These are phyloP conservation scores for Didymella glomerata DNA, from an alignment of 2,329 filamentous ascomycete species.

Conservation along the genomic window DNA sequence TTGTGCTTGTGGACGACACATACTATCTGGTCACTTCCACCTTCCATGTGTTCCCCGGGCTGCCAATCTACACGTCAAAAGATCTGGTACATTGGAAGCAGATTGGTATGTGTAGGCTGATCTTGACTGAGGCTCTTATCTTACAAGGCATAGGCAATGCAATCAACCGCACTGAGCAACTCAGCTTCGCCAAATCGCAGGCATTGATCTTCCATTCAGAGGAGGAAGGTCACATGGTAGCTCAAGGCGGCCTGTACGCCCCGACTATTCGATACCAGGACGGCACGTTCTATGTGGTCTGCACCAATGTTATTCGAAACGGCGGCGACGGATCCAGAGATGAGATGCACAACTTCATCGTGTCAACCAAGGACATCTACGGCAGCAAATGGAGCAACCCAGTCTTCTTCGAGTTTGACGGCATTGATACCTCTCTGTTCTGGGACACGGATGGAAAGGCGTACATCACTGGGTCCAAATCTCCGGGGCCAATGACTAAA, in stretches of 20 bases:
- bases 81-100: not conserved
- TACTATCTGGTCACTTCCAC: constrained; percentile 1
- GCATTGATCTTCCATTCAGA: constrained; percentile 1
- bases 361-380: not conserved
- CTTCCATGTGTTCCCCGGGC: not conserved
- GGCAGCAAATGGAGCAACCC: not conserved
- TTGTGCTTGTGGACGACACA: not conserved
- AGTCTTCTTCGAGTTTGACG: not conserved
- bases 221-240: not conserved
- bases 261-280: not conserved
- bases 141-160: not conserved
- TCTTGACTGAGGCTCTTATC: not conserved
- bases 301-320: constrained; percentile 1
- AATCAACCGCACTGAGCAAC: not conserved
- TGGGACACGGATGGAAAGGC: not conserved
- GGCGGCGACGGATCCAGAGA: not conserved
- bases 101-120: not conserved
- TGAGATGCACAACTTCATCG: not conserved
- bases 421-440: not conserved
- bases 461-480: not conserved
- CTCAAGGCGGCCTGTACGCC: not conserved
- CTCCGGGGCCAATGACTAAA: not conserved
- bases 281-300: constrained; percentile 1
- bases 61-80: not conserved
- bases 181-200: not conserved